Evolutionary conservation across 2,329 filamentous ascomycete species (phyloP).

Genomic region (Didymella pinodella): DNA sequence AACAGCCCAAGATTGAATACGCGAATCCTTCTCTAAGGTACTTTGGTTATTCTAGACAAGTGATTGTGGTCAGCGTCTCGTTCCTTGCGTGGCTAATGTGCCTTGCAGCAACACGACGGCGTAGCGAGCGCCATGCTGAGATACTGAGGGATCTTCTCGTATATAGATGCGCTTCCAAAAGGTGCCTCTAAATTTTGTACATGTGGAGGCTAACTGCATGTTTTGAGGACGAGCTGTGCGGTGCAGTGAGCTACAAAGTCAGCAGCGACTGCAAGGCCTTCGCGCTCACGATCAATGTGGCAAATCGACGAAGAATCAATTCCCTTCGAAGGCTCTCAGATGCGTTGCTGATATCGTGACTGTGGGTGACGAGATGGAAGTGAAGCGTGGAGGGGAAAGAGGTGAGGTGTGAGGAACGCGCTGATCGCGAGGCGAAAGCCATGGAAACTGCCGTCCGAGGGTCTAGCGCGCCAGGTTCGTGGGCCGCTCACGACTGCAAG

Average conservation of each 20-base stretch:
- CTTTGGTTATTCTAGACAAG: conserved; percentile 8
- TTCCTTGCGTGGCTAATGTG: conserved; percentile 15
- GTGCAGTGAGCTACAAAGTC: background rate
- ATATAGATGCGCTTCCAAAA: no score
- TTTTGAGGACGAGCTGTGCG: background rate
- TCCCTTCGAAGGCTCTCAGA: background rate
- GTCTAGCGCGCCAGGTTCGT: conserved; percentile 14
- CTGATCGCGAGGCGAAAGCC: conserved; percentile 9
- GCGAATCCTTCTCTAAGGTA: conserved; percentile 4
- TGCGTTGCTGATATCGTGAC: background rate
- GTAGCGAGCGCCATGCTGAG: conserved; percentile 9
- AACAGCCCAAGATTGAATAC: conserved; percentile 5
- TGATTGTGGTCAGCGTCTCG: background rate
- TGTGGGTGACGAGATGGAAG: background rate
- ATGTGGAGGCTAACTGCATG: background rate
- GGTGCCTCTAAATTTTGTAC: background rate
- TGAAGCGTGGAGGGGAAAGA: conserved; percentile 7
- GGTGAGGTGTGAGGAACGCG: conserved; percentile 16
- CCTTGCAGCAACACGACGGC: conserved; percentile 4
- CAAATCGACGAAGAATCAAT: no score
- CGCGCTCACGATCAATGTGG: background rate
- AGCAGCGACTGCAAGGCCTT: background rate
- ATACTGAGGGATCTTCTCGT: background rate
- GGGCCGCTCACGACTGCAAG: conserved; percentile 28
- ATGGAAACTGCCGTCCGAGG: conserved; percentile 13